phyloP scores from a whole-genome alignment of 1,284 basidiomycete species.

The Pisolithus thermaeus region DNA sequence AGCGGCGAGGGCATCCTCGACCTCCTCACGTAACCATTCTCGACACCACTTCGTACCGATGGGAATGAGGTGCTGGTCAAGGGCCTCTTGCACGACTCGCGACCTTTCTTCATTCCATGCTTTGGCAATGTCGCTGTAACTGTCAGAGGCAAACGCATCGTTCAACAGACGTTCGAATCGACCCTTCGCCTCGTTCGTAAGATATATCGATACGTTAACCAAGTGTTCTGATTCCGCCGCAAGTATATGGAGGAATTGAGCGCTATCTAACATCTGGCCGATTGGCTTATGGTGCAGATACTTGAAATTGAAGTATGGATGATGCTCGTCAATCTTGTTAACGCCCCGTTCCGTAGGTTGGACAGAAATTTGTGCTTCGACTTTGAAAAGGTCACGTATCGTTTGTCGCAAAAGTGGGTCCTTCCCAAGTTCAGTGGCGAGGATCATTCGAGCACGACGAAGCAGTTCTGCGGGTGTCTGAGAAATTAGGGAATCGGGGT shows the following conservation, averaged over 20 bases:
- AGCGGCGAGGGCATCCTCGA: slow-evolving; percentile 77
- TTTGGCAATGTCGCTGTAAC: slow-evolving; percentile 77
- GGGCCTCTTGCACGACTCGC: slow-evolving; percentile 71
- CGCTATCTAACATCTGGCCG: slow-evolving; percentile 59
- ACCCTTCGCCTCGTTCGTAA: slow-evolving; percentile 57
- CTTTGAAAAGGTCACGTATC: slow-evolving; percentile 74
- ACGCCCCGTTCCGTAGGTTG: slow-evolving; percentile 90
- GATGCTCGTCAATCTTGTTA: slow-evolving; percentile 83
- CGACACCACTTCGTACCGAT: slow-evolving; percentile 81
- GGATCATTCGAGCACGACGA: slow-evolving; percentile 74
- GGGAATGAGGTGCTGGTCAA: slow-evolving; percentile 80
- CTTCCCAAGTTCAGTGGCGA: slow-evolving; percentile 88
- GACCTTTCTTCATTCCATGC: slow-evolving; percentile 92
- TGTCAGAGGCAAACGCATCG: slow-evolving; percentile 82
- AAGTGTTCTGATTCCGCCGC: slow-evolving; percentile 87
- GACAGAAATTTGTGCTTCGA: slow-evolving; percentile 76
- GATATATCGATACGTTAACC: slow-evolving; percentile 70
- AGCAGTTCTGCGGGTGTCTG: slow-evolving; percentile 63
- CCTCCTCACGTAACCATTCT: slow-evolving; percentile 87
- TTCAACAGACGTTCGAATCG: slow-evolving; percentile 71
- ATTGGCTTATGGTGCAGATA: slow-evolving; percentile 85
- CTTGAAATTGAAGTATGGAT: slow-evolving; percentile 93
- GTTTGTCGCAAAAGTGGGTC: slow-evolving; percentile 86
- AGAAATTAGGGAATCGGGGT: slow-evolving; percentile 53
- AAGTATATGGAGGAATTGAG: slow-evolving; percentile 90